Percentiles rank a stretch among this genome's conserved stretches.
phyloP scores from a whole-genome alignment of 768 basidiomycete genomes.

The Rhodotorula graminis region DNA sequence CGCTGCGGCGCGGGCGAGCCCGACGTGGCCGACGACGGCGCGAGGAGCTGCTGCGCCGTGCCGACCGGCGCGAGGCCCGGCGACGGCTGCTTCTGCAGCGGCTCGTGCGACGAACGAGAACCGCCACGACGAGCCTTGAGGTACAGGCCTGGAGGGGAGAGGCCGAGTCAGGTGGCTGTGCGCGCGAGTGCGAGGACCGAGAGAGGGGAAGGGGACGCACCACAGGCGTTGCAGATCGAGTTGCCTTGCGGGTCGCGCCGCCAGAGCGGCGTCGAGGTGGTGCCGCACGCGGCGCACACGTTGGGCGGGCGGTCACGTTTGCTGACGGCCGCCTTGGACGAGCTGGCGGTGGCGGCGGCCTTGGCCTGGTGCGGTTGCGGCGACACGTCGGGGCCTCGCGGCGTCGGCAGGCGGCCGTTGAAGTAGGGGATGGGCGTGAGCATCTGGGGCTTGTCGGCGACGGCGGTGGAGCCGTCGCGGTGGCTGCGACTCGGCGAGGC shows the following conservation, averaged over 20 bases:
- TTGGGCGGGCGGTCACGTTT: slow-evolving; percentile 19
- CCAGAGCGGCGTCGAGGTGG: slow-evolving; percentile 77
- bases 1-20: background rate
- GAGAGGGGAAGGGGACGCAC: slow-evolving; percentile 54
- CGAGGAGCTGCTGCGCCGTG: background rate
- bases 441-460: background rate
- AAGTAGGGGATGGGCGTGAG: slow-evolving; percentile 12
- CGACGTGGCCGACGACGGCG: background rate
- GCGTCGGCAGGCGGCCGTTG: slow-evolving; percentile 4
- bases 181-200: too few relatives aligned
- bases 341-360: background rate
- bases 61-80: background rate
- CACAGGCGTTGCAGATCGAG: slow-evolving; percentile 83
- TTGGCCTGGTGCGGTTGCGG: background rate
- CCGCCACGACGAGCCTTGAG: slow-evolving; percentile 75
- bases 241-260: slow-evolving; percentile 73
- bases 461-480: background rate
- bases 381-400: background rate
- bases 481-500: background rate
- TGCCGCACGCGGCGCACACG: slow-evolving; percentile 73
- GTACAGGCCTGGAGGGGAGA: slow-evolving; percentile 62
- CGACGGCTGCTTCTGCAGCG: background rate
- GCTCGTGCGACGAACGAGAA: slow-evolving; percentile 43
- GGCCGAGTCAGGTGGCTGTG: slow-evolving; percentile 45
- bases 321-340: background rate